These are phyloP conservation scores for Brassica incana DNA, from an alignment of 345 rosid species.

Conservation along the genomic window DNA sequence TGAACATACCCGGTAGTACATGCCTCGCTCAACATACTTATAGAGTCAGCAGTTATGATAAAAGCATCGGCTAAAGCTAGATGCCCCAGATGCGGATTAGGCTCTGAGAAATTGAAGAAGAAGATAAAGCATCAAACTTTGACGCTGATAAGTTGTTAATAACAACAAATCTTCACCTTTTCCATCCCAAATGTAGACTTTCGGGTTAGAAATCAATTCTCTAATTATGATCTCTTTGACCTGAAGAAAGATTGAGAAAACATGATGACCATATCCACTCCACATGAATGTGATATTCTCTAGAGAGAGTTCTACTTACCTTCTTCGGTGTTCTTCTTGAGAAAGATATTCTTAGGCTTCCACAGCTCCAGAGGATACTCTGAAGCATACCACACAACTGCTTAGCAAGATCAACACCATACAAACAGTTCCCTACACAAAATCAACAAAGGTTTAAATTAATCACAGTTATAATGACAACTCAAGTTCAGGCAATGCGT, in stretches of 20 bases:
- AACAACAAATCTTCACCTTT: conserved; percentile 47
- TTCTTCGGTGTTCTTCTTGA: conserved; percentile 77
- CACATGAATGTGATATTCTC: not conserved
- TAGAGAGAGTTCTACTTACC: conserved; percentile 34
- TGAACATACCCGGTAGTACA: conserved; percentile 83
- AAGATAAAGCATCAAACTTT: conserved; percentile 6
- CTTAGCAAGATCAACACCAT: conserved; percentile 75
- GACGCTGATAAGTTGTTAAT: not conserved
- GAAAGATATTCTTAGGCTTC: conserved; percentile 81
- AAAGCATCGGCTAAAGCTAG: conserved; percentile 94
- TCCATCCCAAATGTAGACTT: conserved; percentile 79
- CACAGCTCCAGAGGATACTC: conserved; percentile 77
- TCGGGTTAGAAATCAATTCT: conserved; percentile 58
- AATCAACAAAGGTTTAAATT: not conserved
- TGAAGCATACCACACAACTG: conserved; percentile 57
- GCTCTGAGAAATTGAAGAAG: conserved; percentile 46
- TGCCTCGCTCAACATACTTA: conserved; percentile 96
- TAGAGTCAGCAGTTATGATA: conserved; percentile 89
- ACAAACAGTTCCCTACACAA: conserved; percentile 62
- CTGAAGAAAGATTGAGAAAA: conserved; percentile 38
- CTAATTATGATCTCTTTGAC: conserved; percentile 50
- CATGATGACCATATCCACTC: not conserved
- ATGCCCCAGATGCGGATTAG: conserved; percentile 89
- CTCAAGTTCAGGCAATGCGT: not conserved
- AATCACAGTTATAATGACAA: not conserved